Evolutionary conservation across 2,329 filamentous ascomycete genomes (phyloP).

Genomic region (Apiospora aurea): DNA sequence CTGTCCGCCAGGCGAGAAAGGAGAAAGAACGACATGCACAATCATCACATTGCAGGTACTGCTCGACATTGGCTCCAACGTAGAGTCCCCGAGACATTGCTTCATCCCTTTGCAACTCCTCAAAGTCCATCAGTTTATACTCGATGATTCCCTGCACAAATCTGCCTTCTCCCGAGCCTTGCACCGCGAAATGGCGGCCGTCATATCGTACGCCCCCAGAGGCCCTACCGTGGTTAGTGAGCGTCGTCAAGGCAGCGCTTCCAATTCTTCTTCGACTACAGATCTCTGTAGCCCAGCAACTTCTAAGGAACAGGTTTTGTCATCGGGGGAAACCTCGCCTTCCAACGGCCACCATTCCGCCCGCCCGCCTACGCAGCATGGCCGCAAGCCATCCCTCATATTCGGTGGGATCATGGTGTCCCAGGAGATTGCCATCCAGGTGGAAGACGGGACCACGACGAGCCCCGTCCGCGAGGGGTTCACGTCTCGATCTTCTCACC

Average conservation of each 20-base stretch:
- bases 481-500: background rate
- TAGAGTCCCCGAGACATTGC: slow-evolving; percentile 58
- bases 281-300: background rate
- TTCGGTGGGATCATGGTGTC: slow-evolving; percentile 68
- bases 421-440: slow-evolving; percentile 55
- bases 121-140: slow-evolving; percentile 69
- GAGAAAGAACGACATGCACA: slow-evolving; percentile 37
- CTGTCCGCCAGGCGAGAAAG: slow-evolving; percentile 34
- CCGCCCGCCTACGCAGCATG: slow-evolving; percentile 29
- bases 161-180: slow-evolving; percentile 66
- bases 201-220: background rate
- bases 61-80: slow-evolving; percentile 65
- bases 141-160: slow-evolving; percentile 60
- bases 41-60: slow-evolving; percentile 67
- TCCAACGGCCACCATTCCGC: slow-evolving; percentile 38
- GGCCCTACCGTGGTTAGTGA: slow-evolving; percentile 48
- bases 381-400: slow-evolving; percentile 29
- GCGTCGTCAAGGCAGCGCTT: background rate
- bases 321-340: slow-evolving; percentile 32
- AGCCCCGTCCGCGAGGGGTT: background rate
- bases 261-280: background rate
- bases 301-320: background rate
- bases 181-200: slow-evolving; percentile 63
- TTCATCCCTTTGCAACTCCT: slow-evolving; percentile 72
- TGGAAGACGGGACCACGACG: background rate